Conservation (phyloP, 345 rosid species). For the Boechera retrofracta region DNA sequence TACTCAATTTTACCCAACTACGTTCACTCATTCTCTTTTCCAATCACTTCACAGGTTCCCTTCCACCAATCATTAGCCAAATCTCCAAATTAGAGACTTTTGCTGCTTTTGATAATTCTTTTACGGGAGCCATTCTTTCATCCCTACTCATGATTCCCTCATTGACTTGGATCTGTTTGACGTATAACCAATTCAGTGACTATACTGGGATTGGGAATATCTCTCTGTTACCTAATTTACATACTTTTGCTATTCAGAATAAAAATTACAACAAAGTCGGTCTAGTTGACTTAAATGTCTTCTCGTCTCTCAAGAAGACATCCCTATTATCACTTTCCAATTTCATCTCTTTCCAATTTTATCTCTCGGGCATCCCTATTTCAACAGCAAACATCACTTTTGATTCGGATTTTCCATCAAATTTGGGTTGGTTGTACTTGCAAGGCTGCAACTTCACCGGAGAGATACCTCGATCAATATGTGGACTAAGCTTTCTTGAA, state of each 20-base stretch:
- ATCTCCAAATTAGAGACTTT: not conserved
- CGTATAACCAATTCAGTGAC: not conserved
- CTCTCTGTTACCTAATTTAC: not conserved
- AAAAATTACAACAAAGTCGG: not conserved
- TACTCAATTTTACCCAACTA: too few relatives aligned
- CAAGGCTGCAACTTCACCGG: too few relatives aligned
- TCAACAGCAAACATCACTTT: constrained; percentile 5
- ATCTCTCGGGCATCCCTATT: not conserved
- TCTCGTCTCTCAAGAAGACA: not conserved
- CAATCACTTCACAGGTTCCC: constrained; percentile 5
- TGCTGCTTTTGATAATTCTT: fast-evolving
- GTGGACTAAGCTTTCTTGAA: too few relatives aligned
- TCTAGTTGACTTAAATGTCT: not conserved
- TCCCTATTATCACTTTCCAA: too few relatives aligned
- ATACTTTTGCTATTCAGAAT: fast-evolving
- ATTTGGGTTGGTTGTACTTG: fast-evolving
- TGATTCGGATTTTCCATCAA: not conserved
- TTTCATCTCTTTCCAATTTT: too few relatives aligned
- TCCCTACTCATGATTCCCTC: not conserved
- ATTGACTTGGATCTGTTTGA: fast-evolving
- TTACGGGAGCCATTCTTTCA: not conserved
- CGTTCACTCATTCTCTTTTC: not conserved
- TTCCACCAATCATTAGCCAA: constrained; percentile 10
- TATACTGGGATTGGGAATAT: not conserved
- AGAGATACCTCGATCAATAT: too few relatives aligned